Evolutionary conservation across 345 rosid species (phyloP).

Genomic region (Eucalyptus curtisii): DNA sequence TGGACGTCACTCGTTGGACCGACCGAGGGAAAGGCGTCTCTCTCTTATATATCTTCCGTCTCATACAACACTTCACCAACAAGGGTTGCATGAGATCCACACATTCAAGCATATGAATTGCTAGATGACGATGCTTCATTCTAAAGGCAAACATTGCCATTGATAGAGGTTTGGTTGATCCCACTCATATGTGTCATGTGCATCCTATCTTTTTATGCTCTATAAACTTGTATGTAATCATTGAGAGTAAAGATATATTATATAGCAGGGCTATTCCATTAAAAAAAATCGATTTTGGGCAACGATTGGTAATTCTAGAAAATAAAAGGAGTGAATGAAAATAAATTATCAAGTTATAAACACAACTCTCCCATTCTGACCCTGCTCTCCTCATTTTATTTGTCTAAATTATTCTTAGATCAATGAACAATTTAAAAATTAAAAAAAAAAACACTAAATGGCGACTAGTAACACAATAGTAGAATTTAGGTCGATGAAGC

Average conservation of each 20-base stretch:
- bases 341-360: neutral
- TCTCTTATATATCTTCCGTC: neutral
- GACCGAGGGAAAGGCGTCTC: neutral
- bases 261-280: neutral
- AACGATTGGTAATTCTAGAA: neutral
- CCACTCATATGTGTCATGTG: too few relatives aligned
- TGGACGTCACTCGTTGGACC: neutral
- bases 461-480: neutral
- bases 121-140: neutral
- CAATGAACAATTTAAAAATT: neutral
- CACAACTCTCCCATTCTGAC: neutral
- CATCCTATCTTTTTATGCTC: too few relatives aligned
- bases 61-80: neutral
- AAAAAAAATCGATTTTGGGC: neutral
- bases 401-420: neutral
- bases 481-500: neutral
- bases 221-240: neutral
- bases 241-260: neutral
- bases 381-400: neutral
- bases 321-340: neutral
- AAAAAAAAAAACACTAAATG: neutral
- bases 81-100: neutral
- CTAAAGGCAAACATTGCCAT: neutral
- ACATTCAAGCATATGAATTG: neutral
- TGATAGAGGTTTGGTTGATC: neutral